Conservation (phyloP, 2,329 filamentous ascomycete genomes). For the Alternaria ventricosa region DNA sequence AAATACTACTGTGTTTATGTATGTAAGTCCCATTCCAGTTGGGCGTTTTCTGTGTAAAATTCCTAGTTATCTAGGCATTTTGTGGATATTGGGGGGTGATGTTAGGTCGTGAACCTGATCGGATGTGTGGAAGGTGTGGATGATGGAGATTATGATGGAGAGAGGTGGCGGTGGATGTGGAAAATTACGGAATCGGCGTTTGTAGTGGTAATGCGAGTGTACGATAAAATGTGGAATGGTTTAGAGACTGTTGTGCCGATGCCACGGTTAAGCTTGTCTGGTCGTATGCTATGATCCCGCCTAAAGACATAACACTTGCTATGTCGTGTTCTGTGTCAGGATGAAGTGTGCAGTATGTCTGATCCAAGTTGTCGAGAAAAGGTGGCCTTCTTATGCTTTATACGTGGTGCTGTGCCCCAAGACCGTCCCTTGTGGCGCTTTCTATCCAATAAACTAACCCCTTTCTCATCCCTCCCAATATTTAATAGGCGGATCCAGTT, state of each 20-base stretch:
- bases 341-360: neutral
- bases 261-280: neutral
- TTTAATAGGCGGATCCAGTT: too few species aligned
- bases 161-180: neutral
- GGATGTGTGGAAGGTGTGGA: neutral
- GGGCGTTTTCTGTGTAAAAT: neutral
- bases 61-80: neutral
- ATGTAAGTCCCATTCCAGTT: neutral
- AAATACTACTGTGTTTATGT: neutral
- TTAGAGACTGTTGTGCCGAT: neutral
- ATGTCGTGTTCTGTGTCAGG: neutral
- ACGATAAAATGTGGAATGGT: neutral
- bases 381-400: neutral
- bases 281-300: neutral
- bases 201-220: neutral
- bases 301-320: neutral
- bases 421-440: neutral
- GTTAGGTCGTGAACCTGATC: too few species aligned
- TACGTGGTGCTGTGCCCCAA: neutral
- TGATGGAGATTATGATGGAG: neutral
- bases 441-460: too few species aligned
- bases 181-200: neutral
- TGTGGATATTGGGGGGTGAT: neutral
- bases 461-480: too few species aligned
- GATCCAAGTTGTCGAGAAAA: too few species aligned